A percentile compares a stretch with the other conserved stretches of the same genome.
Evolutionary conservation across 345 rosid species (phyloP).

Genomic region (Salix dunnii): DNA sequence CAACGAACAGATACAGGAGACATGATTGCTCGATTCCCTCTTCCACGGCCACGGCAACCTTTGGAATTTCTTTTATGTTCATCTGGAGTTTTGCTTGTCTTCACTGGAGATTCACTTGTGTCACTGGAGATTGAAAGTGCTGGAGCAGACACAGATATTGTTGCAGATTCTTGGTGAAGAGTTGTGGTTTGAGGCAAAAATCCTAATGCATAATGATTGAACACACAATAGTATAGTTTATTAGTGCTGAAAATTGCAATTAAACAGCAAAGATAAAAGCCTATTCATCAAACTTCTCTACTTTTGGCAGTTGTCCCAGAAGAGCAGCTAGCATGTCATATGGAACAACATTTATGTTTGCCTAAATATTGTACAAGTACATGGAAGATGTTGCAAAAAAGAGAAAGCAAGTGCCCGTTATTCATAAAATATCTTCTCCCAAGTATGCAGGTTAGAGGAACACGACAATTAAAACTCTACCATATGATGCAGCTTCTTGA

Average conservation of each 20-base stretch:
- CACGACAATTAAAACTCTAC: constrained; percentile 29
- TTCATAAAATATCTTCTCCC: constrained; percentile 1
- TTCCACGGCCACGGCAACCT: constrained; percentile 28
- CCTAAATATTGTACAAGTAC: no score
- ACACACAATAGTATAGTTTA: background rate
- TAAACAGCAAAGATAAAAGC: constrained; percentile 6
- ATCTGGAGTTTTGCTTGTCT: constrained; percentile 30
- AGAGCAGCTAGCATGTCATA: background rate
- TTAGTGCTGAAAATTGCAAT: constrained; percentile 10
- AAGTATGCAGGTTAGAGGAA: constrained; percentile 11
- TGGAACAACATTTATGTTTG: background rate
- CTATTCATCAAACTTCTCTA: background rate
- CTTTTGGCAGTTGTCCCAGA: background rate
- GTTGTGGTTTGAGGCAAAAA: constrained; percentile 32
- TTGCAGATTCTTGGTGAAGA: constrained; percentile 48
- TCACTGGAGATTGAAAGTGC: constrained; percentile 51
- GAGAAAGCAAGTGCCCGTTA: background rate
- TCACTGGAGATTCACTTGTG: constrained; percentile 47
- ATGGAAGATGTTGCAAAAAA: background rate
- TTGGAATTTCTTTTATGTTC: constrained; percentile 18
- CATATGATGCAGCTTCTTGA: constrained; percentile 54
- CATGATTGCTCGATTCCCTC: constrained; percentile 22
- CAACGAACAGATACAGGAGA: constrained; percentile 60
- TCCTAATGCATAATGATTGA: constrained; percentile 38
- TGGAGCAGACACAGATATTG: constrained; percentile 65